These are phyloP conservation scores for Rhytidhysteron rufulum DNA, from an alignment of 2,329 filamentous ascomycete species.

Conservation along the genomic window DNA sequence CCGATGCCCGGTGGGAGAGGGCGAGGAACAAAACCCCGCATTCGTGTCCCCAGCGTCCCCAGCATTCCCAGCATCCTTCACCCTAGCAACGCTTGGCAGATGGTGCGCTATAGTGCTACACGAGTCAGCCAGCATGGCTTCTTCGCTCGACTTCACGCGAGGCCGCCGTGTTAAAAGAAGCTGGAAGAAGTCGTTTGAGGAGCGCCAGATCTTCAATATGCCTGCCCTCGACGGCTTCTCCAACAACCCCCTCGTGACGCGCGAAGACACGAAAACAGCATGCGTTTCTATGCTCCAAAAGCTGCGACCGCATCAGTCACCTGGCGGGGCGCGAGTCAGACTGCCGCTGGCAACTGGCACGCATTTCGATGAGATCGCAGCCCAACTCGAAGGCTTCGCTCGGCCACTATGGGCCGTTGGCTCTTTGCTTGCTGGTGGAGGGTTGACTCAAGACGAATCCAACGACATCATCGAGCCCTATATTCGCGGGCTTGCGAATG, in stretches of 20 bases:
- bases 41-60: no score
- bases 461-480: constrained; percentile 22
- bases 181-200: neutral
- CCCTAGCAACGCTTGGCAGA: no score
- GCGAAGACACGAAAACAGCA: constrained; percentile 21
- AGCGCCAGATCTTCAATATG: constrained; percentile 13
- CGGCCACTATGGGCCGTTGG: constrained; percentile 32
- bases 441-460: constrained; percentile 11
- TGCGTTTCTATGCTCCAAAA: constrained; percentile 20
- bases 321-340: constrained; percentile 26
- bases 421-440: constrained; percentile 19
- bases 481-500: constrained; percentile 28
- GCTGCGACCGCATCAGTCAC: constrained; percentile 26
- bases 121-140: no score
- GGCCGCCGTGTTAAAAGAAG: no score
- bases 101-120: no score
- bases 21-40: no score
- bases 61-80: no score
- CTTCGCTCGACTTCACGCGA: no score
- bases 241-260: constrained; percentile 20
- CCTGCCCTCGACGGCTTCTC: constrained; percentile 25
- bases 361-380: constrained; percentile 33
- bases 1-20: no score
- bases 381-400: constrained; percentile 32
- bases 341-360: constrained; percentile 29